Base-by-base conservation (phyloP, 371 early-diverging fungal genomes). In the Mucor irregularis region DNA sequence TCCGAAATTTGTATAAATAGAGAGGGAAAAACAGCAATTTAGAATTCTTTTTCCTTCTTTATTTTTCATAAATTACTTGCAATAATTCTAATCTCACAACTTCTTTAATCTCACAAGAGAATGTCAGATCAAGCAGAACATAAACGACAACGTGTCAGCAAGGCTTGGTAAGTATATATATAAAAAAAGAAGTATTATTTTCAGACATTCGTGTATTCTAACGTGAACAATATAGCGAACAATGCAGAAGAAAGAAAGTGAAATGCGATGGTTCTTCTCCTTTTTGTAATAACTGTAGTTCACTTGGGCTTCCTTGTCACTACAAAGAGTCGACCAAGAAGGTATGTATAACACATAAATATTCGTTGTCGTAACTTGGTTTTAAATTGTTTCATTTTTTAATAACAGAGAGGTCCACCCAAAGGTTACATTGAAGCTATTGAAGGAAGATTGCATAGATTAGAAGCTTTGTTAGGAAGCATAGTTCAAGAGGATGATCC, bases 391-490 rank as follows among this genome's bases (percentile, higher is more conserved):
- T 51, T n/a, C n/a, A n/a, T 31, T 53, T 35, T 21, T n/a, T 58
- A 25, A 13, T 21, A 17, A 33, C 50, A 87, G 72, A 69, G 89
- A 57, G 86, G 86, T 2, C 86, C 86, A 35, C 83, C 86, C 6
- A 85, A 85, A 71, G 89, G 89, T 16, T 87, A 89, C 56, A 87
- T 89, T 44, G 88, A 87, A 56, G 87, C 83, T 9, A 87, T 89
- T 34, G 89, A 89, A 54, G 79, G 78, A 29, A 74, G 87, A 24
- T 58, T 89, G 40, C 85, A 83, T 64, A 74, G 83, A 49, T 66
- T 85, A 51, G 89, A 89, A 59, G 81, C 81, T 19, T 53, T 87
- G 9, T 59, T 87, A 5, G 81, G 83, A 6, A 82, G 83, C 16
- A 73, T 83, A 11, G 73, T 79, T 1, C 79, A 81, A 47, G 77